Evolutionary conservation across 163 green algal species (phyloP).

Genomic region (Trebouxiophyceae sp.): DNA sequence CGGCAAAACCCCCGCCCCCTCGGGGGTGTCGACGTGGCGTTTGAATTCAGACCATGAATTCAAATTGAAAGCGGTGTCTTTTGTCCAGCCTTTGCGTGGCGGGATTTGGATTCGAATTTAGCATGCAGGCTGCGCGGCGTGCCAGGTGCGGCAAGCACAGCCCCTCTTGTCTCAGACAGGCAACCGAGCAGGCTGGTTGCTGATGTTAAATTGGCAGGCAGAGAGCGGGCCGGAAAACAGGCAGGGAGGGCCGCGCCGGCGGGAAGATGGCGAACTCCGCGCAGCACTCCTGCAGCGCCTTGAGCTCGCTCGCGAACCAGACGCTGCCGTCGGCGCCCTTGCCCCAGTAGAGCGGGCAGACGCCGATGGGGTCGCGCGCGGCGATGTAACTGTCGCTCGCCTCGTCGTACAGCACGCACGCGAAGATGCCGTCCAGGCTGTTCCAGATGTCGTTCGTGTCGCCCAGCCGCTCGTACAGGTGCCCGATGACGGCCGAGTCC

Average conservation of each 20-base stretch:
- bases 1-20: too few relatives aligned
- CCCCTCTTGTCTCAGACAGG: too few relatives aligned
- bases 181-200: too few relatives aligned
- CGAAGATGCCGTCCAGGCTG: slow-evolving; percentile 79
- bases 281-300: slow-evolving; percentile 75
- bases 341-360: slow-evolving; percentile 93
- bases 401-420: slow-evolving; percentile 72
- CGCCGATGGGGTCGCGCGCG: slow-evolving; percentile 85
- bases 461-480: slow-evolving; percentile 64
- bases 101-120: too few relatives aligned
- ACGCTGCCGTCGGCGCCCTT: slow-evolving; percentile 68
- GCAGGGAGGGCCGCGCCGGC: slow-evolving; percentile 27
- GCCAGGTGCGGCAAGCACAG: too few relatives aligned
- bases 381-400: slow-evolving; percentile 48
- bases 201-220: too few relatives aligned
- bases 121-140: too few relatives aligned
- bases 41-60: too few relatives aligned
- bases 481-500: slow-evolving; percentile 47
- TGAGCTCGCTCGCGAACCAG: slow-evolving; percentile 94
- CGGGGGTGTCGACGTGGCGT: too few relatives aligned
- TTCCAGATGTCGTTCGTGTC: slow-evolving; percentile 58
- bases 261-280: slow-evolving; percentile 64
- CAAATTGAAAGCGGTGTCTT: too few relatives aligned
- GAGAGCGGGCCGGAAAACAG: too few relatives aligned
- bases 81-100: too few relatives aligned